Base-by-base conservation (phyloP, 495 filamentous ascomycete genomes). In the Apodospora peruviana region DNA sequence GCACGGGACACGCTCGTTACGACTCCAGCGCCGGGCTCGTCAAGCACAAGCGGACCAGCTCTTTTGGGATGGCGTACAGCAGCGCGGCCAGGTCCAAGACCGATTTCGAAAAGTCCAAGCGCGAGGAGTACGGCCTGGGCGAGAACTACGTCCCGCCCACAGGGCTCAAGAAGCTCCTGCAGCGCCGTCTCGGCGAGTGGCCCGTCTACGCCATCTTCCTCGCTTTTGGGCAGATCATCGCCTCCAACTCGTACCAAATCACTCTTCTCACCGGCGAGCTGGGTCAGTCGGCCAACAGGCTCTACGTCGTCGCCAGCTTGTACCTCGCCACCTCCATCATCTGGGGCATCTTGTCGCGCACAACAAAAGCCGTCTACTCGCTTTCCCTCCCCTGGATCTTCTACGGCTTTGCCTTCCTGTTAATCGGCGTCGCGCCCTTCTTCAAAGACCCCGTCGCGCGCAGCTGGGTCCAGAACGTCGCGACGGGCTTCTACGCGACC, bases 161-260 rank as follows among this genome's bases (percentile, higher is more conserved):
- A 2, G 82, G 84, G 1, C 52, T 87, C 4, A 77, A 71, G 50
- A 80, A 79, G 48, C 23, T 56, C 23, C 43, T 56, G 10, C 44
- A 45, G 17, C 22, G 43, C 17, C 53, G 54, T 18, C 32, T 53
- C 19, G 78, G 71, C 17, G 78, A 83, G 50, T 88, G 84, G 84
- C 84, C 84, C 0, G 49, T 86, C 2, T 88, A 88, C 61, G 74
- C 82, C 3, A 70, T 88, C 40, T 68, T 87, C 35, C 67, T 85
- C 14, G 81, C 81, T 40, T 70, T 86, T 62, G 81, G 81, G 2
- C 81, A 84, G 59, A 80, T 85, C 38, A 71, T 85, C 21, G 76
- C 81, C 1, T 76, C 78, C 19, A 84, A 84, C 51, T 80, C 76
- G 1, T 81, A 82, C 57, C 81, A 85, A 48, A 79, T 85, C 58